Base-by-base conservation (phyloP, 805 yeast genomes). In the Saccharomyces eubayanus region DNA sequence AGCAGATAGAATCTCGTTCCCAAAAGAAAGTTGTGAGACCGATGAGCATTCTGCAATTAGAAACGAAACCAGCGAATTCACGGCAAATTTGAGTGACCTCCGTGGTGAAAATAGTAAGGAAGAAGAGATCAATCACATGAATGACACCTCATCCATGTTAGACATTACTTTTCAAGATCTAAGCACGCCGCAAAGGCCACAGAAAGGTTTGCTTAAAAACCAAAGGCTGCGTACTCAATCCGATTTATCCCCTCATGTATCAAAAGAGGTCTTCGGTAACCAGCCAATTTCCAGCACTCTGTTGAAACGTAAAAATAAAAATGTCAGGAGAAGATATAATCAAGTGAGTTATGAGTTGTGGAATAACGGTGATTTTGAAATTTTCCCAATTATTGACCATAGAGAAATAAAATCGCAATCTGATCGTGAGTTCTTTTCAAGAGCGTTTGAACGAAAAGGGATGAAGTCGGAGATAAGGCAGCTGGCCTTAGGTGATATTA, bases 401-500 rank as follows among this genome's bases (percentile, higher is more conserved):
- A 77, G 98, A 58, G 99, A 92, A 68, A 76, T 91, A 2, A 76
- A 87, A 59, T 82, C 92, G 0, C 73, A 73, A 55, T 69, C 69
- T 30, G 89, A 91, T 46, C 75, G 97, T 12, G 85, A 81, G 53
- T 89, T 80, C 66, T 90, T 94, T 63, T 70, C 75, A 1, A 75
- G 73, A 1, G 79, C 84, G 45, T 72, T 92, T 16, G 64, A 62
- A 0, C 68, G 73, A 20, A 64, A 73, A 9, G 84, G 83, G 0
- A 73, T 86, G 1, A 67, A 71, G 3, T 73, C 80, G 50, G 84
- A 80, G 21, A 79, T 77, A 0, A 68, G 80, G 49, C 73, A 87
- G 1, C 73, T 94, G 29, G 72, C 94, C 0, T 80, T 91, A 2
- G 98, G 99, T 5, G 99, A 94, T 72, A 85, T 85, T 0, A 57